Base-by-base conservation (phyloP, 306 rosid species). In the Ormosia semicastrata region DNA sequence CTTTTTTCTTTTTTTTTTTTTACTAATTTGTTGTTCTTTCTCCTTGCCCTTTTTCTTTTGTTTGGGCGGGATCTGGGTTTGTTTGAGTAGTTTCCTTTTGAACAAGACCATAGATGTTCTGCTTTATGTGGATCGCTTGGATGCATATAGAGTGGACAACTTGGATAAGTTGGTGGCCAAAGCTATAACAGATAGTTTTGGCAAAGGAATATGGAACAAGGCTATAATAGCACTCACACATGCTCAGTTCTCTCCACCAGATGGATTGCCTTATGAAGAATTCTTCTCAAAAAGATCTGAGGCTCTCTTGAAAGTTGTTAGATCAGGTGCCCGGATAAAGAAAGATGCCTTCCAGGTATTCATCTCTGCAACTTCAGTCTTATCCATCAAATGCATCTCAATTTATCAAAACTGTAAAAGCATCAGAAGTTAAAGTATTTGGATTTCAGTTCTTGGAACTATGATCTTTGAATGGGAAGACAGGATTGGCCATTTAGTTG, bases 101-200 rank as follows among this genome's bases (percentile, higher is more conserved):
- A 92, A 95, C 86, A 95, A 93, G 92, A 95, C 98, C 86, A 89
- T 95, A 77, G 98, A 93, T 79, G 89, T 95, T 83, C 89, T 95
- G 82, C 94, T 95, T 79, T 93, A 92, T 34, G 98, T 95, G 91
- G 98, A 95, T 72, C 99, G 97, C 43, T 82, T 95, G 87, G 99
- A 95, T 86, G 91, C 92, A 2, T 95, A 95, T 85, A 86, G 99
- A 77, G 99, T 95, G 46, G 99, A 95, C 78, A 89, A 86, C 87
- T 85, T 95, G 94, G 99, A 95, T 84, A 93, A 76, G 85, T 90
- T 92, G 81, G 89, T 93, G 7, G 91, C 91, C 71, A 92, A 84
- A 68, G 98, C 98, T 66, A 92, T 95, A 66, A 87, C 98, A 0
- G 88, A 88, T 43, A 93, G 89, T 86, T 92, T 95, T 83, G 97